Conservation (phyloP, 345 rosid genomes). For the Eucalyptus lansdowneana region DNA sequence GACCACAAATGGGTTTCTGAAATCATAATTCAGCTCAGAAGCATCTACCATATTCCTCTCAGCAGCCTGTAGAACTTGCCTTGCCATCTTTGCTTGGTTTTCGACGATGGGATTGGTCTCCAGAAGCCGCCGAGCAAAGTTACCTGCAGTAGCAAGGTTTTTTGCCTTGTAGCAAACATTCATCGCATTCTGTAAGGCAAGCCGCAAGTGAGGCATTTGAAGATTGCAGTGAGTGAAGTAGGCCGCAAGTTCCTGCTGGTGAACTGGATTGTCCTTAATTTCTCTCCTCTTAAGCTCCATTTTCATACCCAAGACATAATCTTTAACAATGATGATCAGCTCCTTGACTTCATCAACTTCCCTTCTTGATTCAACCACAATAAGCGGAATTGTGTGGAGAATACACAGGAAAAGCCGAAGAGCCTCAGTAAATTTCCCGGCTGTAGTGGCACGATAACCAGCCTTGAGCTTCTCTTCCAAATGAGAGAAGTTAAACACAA, state of each 20-base stretch:
- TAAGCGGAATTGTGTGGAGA: conserved; percentile 86
- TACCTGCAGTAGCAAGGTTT: conserved; percentile 69
- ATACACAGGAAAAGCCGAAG: conserved; percentile 61
- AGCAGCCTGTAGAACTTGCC: conserved; percentile 70
- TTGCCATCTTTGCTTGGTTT: conserved; percentile 65
- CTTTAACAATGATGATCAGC: conserved; percentile 56
- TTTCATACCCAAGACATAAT: conserved; percentile 72
- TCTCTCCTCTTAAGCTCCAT: conserved; percentile 88
- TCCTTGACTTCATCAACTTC: conserved; percentile 96
- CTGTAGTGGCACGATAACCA: conserved; percentile 81
- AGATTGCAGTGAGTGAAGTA: conserved; percentile 94
- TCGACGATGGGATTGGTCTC: conserved; percentile 74
- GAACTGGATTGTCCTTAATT: conserved; percentile 45
- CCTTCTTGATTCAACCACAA: conserved; percentile 88
- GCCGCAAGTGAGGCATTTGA: conserved; percentile 71
- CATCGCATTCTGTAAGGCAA: conserved; percentile 74
- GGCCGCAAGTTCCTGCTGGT: conserved; percentile 95
- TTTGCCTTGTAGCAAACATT: conserved; percentile 66
- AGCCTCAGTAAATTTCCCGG: conserved; percentile 69
- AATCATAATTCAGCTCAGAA: conserved; percentile 65
- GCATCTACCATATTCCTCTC: conserved; percentile 73
- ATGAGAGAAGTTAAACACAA: conserved; percentile 65
- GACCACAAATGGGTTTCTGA: conserved; percentile 81
- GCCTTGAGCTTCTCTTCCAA: conserved; percentile 83
- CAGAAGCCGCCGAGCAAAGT: conserved; percentile 68